Conservation (phyloP, 2,329 filamentous ascomycete genomes). For the Trichoderma lentiforme region DNA sequence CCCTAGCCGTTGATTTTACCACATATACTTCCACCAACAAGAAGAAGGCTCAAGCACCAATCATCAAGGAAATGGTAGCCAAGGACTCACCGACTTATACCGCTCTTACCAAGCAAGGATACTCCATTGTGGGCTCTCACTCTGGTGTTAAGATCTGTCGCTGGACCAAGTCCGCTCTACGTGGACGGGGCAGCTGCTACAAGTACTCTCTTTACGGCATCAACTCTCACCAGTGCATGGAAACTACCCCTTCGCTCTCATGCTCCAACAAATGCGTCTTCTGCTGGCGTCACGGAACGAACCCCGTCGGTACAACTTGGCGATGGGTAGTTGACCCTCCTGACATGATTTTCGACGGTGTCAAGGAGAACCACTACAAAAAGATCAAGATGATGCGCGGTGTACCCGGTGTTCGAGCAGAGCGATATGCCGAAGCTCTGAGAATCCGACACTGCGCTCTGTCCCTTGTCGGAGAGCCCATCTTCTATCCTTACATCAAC, state of each 20-base stretch:
- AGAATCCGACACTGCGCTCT: constrained; percentile 89
- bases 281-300: constrained; percentile 97
- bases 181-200: constrained; percentile 92
- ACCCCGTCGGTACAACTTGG: constrained; percentile 95
- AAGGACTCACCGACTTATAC: constrained; percentile 83
- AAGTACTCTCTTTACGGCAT: constrained; percentile 98
- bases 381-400: constrained; percentile 98
- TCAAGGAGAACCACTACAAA: constrained; percentile 88
- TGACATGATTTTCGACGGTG: constrained; percentile 82
- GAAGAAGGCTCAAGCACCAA: constrained; percentile 39
- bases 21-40: constrained; percentile 58
- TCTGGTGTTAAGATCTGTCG: constrained; percentile 97
- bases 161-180: constrained; percentile 95
- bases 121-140: constrained; percentile 91
- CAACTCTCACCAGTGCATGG: constrained; percentile 95
- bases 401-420: constrained; percentile 85
- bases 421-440: constrained; percentile 91
- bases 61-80: constrained; percentile 89
- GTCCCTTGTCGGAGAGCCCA: constrained; percentile 92
- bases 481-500: constrained; percentile 98
- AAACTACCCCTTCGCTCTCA: constrained; percentile 90
- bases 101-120: constrained; percentile 92
- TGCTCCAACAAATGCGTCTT: constrained; percentile 99
- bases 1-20: constrained; percentile 83
- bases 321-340: constrained; percentile 93